Percentiles rank a stretch among this genome's conserved stretches.
Evolutionary conservation across 2,329 filamentous ascomycete genomes (phyloP).

Genomic region (Moelleriella libera): DNA sequence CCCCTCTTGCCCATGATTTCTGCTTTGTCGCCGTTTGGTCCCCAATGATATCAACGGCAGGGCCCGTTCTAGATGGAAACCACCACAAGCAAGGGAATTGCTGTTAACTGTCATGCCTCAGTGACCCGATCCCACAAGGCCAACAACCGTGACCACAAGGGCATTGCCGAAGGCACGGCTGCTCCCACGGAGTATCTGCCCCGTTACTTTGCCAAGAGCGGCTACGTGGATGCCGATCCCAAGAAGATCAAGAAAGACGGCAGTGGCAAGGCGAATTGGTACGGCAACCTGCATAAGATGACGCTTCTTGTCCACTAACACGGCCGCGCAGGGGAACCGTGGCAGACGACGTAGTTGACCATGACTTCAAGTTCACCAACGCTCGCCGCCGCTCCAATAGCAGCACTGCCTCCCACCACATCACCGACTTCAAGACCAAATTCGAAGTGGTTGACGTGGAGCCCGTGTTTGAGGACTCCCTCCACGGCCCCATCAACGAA

Average conservation of each 20-base stretch:
- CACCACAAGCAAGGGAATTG: too few relatives aligned
- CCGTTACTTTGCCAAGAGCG: constrained; percentile 85
- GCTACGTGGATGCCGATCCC: constrained; percentile 67
- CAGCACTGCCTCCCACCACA: constrained; percentile 54
- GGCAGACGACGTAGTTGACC: constrained; percentile 75
- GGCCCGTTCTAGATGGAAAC: too few relatives aligned
- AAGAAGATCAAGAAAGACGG: constrained; percentile 97
- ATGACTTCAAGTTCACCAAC: constrained; percentile 71
- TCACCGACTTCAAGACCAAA: constrained; percentile 85
- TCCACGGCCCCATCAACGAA: constrained; percentile 48
- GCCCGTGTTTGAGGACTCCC: constrained; percentile 77
- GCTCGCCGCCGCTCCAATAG: constrained; percentile 87
- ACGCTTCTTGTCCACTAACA: neutral
- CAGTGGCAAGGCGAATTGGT: constrained; percentile 89
- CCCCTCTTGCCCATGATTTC: too few relatives aligned
- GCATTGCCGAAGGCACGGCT: constrained; percentile 59
- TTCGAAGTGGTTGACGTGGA: constrained; percentile 85
- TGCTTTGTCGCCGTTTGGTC: too few relatives aligned
- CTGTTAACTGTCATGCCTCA: too few relatives aligned
- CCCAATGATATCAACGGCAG: too few relatives aligned
- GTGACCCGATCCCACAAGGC: constrained; percentile 97
- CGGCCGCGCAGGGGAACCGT: constrained; percentile 59
- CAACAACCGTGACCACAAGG: constrained; percentile 84
- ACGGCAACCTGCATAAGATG: constrained; percentile 21
- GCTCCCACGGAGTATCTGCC: constrained; percentile 61